A percentile compares a stretch with the other conserved stretches of the same genome.
Evolutionary conservation across 176 grass and related monocot genomes (phyloP).

Genomic region (Phragmites australis): DNA sequence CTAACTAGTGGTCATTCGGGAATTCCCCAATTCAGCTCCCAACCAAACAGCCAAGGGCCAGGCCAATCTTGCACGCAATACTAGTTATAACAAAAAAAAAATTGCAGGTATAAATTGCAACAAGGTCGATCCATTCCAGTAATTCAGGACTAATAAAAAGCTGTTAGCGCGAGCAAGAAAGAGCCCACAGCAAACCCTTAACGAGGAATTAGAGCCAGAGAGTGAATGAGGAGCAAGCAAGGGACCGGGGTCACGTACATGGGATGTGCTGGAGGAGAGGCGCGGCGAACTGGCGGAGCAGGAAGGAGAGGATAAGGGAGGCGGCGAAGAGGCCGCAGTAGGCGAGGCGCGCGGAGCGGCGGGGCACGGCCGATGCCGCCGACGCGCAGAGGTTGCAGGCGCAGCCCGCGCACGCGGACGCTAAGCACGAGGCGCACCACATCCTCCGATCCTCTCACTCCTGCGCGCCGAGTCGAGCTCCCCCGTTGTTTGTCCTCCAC

Average conservation of each 20-base stretch:
- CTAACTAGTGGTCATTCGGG: neutral
- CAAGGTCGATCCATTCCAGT: neutral
- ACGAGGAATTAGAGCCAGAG: neutral
- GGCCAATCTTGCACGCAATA: constrained; percentile 1
- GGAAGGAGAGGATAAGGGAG: constrained; percentile 52
- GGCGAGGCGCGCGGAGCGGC: constrained; percentile 69
- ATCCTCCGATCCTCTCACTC: constrained; percentile 37
- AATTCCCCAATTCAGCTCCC: constrained; percentile 7
- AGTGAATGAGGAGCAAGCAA: neutral
- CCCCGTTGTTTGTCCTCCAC: neutral
- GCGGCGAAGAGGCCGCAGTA: constrained; percentile 58
- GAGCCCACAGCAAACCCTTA: neutral
- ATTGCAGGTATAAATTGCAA: neutral
- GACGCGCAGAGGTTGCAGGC: constrained; percentile 85
- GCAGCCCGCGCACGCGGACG: constrained; percentile 82
- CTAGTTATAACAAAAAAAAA: neutral
- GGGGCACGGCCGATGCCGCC: constrained; percentile 63
- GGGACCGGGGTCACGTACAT: constrained; percentile 7
- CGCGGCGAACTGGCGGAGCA: constrained; percentile 53
- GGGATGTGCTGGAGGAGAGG: constrained; percentile 53
- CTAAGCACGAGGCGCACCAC: constrained; percentile 82
- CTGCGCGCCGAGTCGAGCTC: neutral
- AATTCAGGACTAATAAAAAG: neutral
- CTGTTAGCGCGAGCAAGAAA: constrained; percentile 1
- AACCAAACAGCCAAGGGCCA: neutral